Conservation (phyloP, 208 protist genomes). For the Acanthamoeba polyphaga region DNA sequence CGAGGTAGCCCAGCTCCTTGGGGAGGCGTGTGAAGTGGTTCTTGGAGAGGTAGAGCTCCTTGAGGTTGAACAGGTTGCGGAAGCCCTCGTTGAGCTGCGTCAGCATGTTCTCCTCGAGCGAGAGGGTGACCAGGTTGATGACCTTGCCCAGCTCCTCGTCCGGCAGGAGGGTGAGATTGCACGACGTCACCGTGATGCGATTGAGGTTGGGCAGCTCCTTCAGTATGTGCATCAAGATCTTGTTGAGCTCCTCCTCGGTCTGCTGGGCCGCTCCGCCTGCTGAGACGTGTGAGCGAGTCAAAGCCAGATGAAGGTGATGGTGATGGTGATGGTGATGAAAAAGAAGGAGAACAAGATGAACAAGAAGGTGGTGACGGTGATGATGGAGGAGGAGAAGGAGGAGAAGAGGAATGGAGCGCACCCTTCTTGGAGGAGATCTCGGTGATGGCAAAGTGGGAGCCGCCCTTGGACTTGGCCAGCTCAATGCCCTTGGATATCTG, state of each 20-base stretch:
- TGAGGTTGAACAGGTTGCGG: conserved; percentile 61
- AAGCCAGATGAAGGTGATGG: too few relatives aligned
- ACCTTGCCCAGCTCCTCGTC: conserved; percentile 59
- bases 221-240: conserved; percentile 56
- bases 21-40: conserved; percentile 70
- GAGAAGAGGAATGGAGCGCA: neutral
- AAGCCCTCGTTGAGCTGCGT: conserved; percentile 66
- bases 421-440: conserved; percentile 59
- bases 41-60: conserved; percentile 76
- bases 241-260: conserved; percentile 66
- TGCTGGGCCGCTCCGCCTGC: conserved; percentile 42
- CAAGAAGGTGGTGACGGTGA: too few relatives aligned
- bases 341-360: too few relatives aligned
- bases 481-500: conserved; percentile 71
- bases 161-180: conserved; percentile 38
- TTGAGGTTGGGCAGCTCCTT: conserved; percentile 70
- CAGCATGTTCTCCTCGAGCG: conserved; percentile 73
- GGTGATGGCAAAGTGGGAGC: conserved; percentile 71
- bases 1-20: conserved; percentile 59
- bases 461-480: conserved; percentile 72
- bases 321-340: too few relatives aligned
- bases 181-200: conserved; percentile 62
- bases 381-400: neutral
- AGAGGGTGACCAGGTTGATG: conserved; percentile 62
- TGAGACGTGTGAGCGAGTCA: too few relatives aligned